Percentiles rank a stretch among this genome's conserved stretches.
These are phyloP conservation scores for Acanthamoeba castellanii DNA, from an alignment of 208 protist species.

Conservation along the genomic window DNA sequence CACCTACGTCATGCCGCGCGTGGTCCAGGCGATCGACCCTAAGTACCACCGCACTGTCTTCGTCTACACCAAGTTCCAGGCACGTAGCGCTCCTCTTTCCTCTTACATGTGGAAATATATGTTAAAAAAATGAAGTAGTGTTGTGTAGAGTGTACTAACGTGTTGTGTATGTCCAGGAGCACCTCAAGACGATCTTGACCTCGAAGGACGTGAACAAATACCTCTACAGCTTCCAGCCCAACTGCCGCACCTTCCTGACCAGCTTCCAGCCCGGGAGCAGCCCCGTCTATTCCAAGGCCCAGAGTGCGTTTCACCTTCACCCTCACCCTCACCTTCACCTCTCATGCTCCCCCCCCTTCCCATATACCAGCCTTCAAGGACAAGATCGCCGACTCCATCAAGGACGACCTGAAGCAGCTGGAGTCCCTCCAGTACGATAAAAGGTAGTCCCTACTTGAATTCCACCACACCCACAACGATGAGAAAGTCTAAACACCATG, in stretches of 20 bases:
- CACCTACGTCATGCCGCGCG: slow-evolving; percentile 9
- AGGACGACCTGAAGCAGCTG: slow-evolving; percentile 52
- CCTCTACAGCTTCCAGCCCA: slow-evolving; percentile 9
- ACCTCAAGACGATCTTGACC: slow-evolving; percentile 22
- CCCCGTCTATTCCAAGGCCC: slow-evolving; percentile 3
- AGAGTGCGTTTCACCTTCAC: background rate
- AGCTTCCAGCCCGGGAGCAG: background rate
- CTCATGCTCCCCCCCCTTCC: background rate
- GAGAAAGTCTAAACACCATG: no score
- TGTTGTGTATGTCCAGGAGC: background rate
- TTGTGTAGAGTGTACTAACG: no score
- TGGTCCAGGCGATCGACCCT: slow-evolving; percentile 9
- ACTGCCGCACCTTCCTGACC: slow-evolving; percentile 20
- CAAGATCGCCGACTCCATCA: slow-evolving; percentile 39
- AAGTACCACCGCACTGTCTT: slow-evolving; percentile 43
- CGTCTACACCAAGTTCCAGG: slow-evolving; percentile 66
- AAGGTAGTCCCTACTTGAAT: background rate
- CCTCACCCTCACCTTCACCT: background rate
- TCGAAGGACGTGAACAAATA: slow-evolving; percentile 47
- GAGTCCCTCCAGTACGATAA: slow-evolving; percentile 68
- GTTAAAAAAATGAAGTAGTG: no score
- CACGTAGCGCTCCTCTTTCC: background rate
- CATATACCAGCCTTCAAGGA: slow-evolving; percentile 20
- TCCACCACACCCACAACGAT: background rate
- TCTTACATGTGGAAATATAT: no score